phyloP scores from a whole-genome alignment of 2,329 filamentous ascomycete genomes.

The Penicillium sp. region DNA sequence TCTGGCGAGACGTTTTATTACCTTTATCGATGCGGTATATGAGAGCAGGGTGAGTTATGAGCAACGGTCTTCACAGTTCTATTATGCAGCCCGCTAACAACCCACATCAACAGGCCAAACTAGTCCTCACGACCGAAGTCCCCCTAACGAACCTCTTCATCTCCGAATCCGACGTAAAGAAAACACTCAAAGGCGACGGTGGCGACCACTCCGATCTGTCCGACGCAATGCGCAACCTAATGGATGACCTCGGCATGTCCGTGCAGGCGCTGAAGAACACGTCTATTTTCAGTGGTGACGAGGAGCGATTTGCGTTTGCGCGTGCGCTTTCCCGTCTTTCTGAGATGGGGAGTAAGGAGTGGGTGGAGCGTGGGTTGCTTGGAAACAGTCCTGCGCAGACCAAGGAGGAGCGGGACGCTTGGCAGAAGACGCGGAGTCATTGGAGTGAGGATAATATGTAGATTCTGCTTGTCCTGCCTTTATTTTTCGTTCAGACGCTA shows the following conservation, averaged over 20 bases:
- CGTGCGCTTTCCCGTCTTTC: slow-evolving; percentile 77
- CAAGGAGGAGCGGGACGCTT: slow-evolving; percentile 47
- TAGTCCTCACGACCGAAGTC: slow-evolving; percentile 86
- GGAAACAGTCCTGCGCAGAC: slow-evolving; percentile 46
- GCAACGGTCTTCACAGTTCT: not conserved
- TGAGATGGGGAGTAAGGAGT: slow-evolving; percentile 93
- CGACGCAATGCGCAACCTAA: slow-evolving; percentile 72
- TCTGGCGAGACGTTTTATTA: slow-evolving; percentile 89
- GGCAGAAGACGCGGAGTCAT: slow-evolving; percentile 48
- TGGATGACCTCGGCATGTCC: slow-evolving; percentile 84
- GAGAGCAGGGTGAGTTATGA: slow-evolving; percentile 58
- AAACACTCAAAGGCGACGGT: slow-evolving; percentile 51
- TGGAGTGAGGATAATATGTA: slow-evolving; percentile 52
- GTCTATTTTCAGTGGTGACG: slow-evolving; percentile 86
- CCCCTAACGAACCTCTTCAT: slow-evolving; percentile 84
- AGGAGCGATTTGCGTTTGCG: slow-evolving; percentile 95
- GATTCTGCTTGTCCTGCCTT: not conserved
- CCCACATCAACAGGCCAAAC: slow-evolving; percentile 65
- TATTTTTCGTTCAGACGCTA: not conserved
- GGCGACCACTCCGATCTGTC: slow-evolving; percentile 56
- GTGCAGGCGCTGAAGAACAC: slow-evolving; percentile 81
- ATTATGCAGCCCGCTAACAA: not conserved
- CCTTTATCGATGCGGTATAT: slow-evolving; percentile 95
- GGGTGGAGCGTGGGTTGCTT: slow-evolving; percentile 76
- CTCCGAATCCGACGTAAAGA: slow-evolving; percentile 65